Evolutionary conservation across 306 rosid genomes (phyloP).

Genomic region (Gastrolobium bilobum): DNA sequence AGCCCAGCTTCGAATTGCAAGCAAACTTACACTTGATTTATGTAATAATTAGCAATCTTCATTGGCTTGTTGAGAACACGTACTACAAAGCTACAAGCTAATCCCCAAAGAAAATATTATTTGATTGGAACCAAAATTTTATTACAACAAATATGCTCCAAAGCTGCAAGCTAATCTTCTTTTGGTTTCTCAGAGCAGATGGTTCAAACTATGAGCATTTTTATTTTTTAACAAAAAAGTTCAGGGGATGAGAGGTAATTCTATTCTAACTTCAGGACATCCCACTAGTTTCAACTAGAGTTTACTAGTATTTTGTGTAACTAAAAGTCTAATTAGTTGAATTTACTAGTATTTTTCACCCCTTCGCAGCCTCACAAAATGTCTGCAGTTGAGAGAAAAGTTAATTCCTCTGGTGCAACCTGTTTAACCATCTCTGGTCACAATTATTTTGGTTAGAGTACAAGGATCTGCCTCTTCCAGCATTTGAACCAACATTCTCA

Average conservation of each 20-base stretch:
- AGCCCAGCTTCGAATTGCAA: too few relatives aligned
- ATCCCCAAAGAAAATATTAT: background rate
- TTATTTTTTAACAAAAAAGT: constrained; percentile 13
- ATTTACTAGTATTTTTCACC: background rate
- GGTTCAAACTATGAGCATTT: background rate
- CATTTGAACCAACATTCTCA: constrained; percentile 92
- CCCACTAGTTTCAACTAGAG: background rate
- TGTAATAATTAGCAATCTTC: background rate
- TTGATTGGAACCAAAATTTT: constrained; percentile 5
- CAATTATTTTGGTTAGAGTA: constrained; percentile 49
- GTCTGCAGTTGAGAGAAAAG: background rate
- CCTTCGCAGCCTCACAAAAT: constrained; percentile 24
- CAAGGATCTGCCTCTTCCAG: constrained; percentile 82
- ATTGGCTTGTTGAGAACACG: background rate
- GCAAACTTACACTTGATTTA: background rate
- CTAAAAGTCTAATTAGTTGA: background rate
- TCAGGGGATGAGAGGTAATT: background rate
- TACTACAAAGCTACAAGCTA: constrained; percentile 29
- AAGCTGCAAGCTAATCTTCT: constrained; percentile 35
- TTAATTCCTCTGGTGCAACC: constrained; percentile 13
- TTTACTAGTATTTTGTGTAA: background rate
- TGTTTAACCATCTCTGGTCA: constrained; percentile 53
- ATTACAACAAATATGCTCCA: constrained; percentile 27
- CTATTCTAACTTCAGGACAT: constrained; percentile 1
- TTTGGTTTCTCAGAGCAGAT: constrained; percentile 5